Conservation (phyloP, 768 basidiomycete species). For the Auricularia sp. region DNA sequence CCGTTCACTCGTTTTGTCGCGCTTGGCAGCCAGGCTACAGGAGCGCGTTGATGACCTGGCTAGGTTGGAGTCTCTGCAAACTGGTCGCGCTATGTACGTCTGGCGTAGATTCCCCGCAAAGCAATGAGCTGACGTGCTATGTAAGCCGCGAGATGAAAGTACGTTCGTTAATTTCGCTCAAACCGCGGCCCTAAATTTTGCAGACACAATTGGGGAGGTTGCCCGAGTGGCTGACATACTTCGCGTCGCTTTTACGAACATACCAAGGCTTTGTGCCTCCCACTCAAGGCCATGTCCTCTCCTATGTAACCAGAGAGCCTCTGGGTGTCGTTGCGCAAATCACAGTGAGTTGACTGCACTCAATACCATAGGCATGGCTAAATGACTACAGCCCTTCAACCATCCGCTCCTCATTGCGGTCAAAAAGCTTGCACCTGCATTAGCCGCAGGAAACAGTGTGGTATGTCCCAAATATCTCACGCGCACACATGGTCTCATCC, state of each 20-base stretch:
- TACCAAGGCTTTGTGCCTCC: conserved; percentile 57
- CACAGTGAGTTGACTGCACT: conserved; percentile 35
- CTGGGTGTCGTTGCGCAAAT: conserved; percentile 87
- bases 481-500: not conserved
- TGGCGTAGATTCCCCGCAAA: too few relatives aligned
- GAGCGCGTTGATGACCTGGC: conserved; percentile 49
- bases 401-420: conserved; percentile 82
- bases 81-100: conserved; percentile 31
- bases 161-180: not conserved
- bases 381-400: conserved; percentile 59
- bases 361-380: not conserved
- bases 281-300: conserved; percentile 68
- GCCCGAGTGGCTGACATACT: conserved; percentile 86
- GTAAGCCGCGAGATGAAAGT: conserved; percentile 65
- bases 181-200: not conserved
- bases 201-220: conserved; percentile 55
- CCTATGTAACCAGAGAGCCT: conserved; percentile 69
- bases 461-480: conserved; percentile 24
- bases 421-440: conserved; percentile 79
- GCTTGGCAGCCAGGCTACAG: conserved; percentile 54
- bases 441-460: conserved; percentile 78
- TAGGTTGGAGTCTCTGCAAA: conserved; percentile 60
- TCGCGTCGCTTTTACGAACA: conserved; percentile 62
- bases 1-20: conserved; percentile 56
- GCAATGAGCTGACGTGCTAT: too few relatives aligned